Conservation (phyloP, 768 basidiomycete genomes). For the Collybiopsis luxurians region DNA sequence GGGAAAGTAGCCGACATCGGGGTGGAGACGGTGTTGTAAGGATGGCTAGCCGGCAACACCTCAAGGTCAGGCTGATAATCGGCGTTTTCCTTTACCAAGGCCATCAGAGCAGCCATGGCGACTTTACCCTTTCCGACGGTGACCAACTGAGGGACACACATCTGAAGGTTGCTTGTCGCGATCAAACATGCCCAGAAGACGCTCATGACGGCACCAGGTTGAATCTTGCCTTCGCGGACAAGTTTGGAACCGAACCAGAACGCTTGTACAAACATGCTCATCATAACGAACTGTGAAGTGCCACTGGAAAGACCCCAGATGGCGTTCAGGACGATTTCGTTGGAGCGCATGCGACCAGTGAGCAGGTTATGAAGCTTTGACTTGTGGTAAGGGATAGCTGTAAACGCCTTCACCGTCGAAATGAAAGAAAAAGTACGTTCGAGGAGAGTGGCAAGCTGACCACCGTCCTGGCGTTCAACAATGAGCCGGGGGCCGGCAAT, state of each 20-base stretch:
- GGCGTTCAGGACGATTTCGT: constrained; percentile 52
- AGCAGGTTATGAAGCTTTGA: constrained; percentile 45
- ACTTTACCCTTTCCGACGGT: constrained; percentile 79
- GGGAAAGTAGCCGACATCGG: constrained; percentile 48
- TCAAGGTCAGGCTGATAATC: constrained; percentile 9
- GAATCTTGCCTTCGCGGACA: constrained; percentile 71
- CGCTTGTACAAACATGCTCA: constrained; percentile 93
- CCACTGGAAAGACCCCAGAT: constrained; percentile 78
- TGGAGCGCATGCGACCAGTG: constrained; percentile 39
- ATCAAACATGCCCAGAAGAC: constrained; percentile 98
- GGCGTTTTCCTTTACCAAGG: constrained; percentile 46
- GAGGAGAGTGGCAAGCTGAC: constrained; percentile 73
- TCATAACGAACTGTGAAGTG: constrained; percentile 74
- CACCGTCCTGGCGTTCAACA: constrained; percentile 62
- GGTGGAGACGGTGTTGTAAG: constrained; percentile 21
- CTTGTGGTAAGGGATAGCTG: constrained; percentile 48
- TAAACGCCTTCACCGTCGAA: constrained; percentile 85
- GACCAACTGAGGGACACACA: constrained; percentile 81
- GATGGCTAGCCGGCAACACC: not conserved
- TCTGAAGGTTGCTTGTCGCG: constrained; percentile 83
- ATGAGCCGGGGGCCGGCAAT: constrained; percentile 66
- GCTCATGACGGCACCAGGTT: constrained; percentile 84
- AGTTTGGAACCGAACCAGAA: constrained; percentile 95
- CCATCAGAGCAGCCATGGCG: constrained; percentile 67
- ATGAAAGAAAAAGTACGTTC: constrained; percentile 78